phyloP scores from a whole-genome alignment of 2,329 filamentous ascomycete genomes.

The Lachnellula willkommii region DNA sequence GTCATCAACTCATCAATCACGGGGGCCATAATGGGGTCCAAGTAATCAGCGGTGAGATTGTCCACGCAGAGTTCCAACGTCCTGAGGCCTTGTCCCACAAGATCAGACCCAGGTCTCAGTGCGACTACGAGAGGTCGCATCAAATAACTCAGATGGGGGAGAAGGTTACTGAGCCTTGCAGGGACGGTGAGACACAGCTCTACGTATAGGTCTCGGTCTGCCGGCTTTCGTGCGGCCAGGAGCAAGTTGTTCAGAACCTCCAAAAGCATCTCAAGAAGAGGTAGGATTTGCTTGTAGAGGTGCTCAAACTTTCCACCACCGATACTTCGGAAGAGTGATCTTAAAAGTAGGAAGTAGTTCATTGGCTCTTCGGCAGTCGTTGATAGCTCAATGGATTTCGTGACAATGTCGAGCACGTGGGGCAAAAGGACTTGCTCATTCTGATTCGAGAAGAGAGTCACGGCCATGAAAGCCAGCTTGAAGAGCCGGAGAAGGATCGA shows the following conservation, averaged over 20 bases:
- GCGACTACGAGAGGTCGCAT: conserved; percentile 98
- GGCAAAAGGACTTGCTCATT: conserved; percentile 95
- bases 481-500: conserved; percentile 90
- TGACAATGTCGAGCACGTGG: conserved; percentile 95
- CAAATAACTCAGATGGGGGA: conserved; percentile 91
- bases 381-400: conserved; percentile 92
- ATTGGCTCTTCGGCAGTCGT: conserved; percentile 95
- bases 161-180: conserved; percentile 83
- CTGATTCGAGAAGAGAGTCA: conserved; percentile 88
- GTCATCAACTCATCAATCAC: conserved; percentile 99
- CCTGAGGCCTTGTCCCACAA: conserved; percentile 88
- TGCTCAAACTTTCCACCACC: conserved; percentile 96
- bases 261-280: conserved; percentile 91
- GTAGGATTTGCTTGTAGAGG: conserved; percentile 95
- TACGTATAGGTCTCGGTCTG: conserved; percentile 92
- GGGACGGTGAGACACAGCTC: conserved; percentile 95
- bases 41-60: conserved; percentile 93
- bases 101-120: conserved; percentile 80
- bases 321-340: conserved; percentile 92
- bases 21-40: conserved; percentile 98
- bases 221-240: conserved; percentile 80
- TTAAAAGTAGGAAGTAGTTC: conserved; percentile 93
- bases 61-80: conserved; percentile 97
- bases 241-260: conserved; percentile 96
- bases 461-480: conserved; percentile 98